Conservation (phyloP, 1,139 yeast genomes). For the Ogataea hybrid region DNA sequence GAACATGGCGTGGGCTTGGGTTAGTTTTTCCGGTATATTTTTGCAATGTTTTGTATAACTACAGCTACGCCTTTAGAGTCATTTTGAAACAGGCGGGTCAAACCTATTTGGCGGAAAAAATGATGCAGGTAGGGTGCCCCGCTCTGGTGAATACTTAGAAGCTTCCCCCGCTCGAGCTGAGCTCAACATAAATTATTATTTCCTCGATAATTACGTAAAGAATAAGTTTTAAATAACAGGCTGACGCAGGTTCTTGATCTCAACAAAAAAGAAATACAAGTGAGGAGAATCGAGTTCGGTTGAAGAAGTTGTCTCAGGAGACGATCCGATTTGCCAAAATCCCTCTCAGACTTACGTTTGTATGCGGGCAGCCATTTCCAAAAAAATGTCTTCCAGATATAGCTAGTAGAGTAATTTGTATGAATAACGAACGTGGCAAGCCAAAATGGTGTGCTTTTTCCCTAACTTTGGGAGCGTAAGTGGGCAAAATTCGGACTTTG, state of each 20-base stretch:
- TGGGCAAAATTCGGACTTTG: conserved; percentile 3
- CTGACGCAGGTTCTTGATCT: conserved; percentile 5
- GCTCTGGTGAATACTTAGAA: no score
- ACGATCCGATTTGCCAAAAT: neutral
- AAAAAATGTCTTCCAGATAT: no score
- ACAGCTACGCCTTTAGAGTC: no score
- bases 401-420: no score
- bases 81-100: no score
- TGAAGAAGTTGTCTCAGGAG: conserved; percentile 1
- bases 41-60: no score
- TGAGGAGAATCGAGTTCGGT: conserved; percentile 3
- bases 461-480: neutral
- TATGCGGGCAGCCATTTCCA: no score
- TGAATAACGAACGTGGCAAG: neutral
- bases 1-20: no score
- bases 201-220: neutral
- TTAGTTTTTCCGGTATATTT: conserved; percentile 4
- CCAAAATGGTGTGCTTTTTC: neutral
- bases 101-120: no score
- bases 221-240: neutral
- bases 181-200: neutral
- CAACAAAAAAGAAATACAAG: conserved; percentile 7
- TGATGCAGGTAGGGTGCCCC: no score
- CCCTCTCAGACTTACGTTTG: no score
- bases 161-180: no score